A percentile compares a stretch with the other conserved stretches of the same genome.
These are phyloP conservation scores for Cladosporium colombiae DNA, from an alignment of 2,329 filamentous ascomycete genomes.

Conservation along the genomic window DNA sequence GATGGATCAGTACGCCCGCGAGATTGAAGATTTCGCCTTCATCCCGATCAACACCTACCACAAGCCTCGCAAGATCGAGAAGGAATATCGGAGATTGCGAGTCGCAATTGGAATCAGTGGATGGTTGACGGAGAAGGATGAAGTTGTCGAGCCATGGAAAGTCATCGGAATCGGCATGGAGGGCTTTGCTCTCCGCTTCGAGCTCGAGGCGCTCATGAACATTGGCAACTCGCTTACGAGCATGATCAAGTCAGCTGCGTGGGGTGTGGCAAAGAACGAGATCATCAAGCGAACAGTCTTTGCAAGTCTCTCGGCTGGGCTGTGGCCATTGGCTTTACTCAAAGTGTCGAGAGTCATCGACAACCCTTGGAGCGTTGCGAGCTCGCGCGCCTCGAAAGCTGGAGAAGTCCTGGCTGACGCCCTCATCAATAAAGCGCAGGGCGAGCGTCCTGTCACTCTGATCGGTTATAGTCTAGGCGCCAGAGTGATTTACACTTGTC, in stretches of 20 bases:
- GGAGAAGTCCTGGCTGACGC: conserved; percentile 45
- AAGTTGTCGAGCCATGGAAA: conserved; percentile 77
- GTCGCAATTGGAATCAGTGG: conserved; percentile 83
- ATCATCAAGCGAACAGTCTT: conserved; percentile 65
- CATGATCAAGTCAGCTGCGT: conserved; percentile 78
- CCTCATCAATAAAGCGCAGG: conserved; percentile 44
- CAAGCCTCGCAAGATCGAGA: conserved; percentile 53
- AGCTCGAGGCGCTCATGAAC: conserved; percentile 73
- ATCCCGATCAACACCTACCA: conserved; percentile 67
- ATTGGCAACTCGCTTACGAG: conserved; percentile 76
- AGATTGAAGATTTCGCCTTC: conserved; percentile 87
- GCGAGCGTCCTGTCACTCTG: conserved; percentile 43
- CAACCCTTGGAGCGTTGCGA: conserved; percentile 44
- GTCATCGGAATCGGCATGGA: conserved; percentile 72
- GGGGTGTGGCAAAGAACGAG: conserved; percentile 71
- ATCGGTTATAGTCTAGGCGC: conserved; percentile 45
- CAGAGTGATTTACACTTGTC: conserved; percentile 74
- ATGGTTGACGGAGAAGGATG: conserved; percentile 72
- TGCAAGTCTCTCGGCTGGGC: conserved; percentile 47
- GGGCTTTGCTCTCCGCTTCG: conserved; percentile 81
- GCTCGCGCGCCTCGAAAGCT: conserved; percentile 41
- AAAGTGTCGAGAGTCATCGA: conserved; percentile 47
- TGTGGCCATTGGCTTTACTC: conserved; percentile 51
- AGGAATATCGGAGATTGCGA: conserved; percentile 58
- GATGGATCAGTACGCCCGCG: conserved; percentile 83